phyloP scores from a whole-genome alignment of 2,329 filamentous ascomycete species.

The Colletotrichum truncatum region DNA sequence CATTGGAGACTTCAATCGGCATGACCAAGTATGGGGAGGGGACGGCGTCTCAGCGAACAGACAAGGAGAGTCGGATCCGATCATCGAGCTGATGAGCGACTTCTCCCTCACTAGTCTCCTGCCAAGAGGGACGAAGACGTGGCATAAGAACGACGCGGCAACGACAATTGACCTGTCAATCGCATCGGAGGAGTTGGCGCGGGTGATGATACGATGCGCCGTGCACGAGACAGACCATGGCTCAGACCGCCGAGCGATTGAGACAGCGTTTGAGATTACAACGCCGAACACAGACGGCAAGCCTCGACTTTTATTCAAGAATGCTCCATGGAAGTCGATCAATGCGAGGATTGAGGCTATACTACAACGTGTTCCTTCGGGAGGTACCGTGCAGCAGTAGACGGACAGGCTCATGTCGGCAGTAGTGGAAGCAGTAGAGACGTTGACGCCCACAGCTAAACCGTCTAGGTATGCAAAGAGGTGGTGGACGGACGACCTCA shows the following conservation, averaged over 20 bases:
- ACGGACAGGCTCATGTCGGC: constrained; percentile 1
- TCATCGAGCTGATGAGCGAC: constrained; percentile 46
- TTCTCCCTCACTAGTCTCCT: constrained; percentile 43
- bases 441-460: constrained; percentile 34
- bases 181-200: constrained; percentile 33
- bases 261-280: constrained; percentile 38
- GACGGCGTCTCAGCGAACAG: constrained; percentile 30
- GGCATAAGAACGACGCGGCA: constrained; percentile 33
- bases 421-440: constrained; percentile 7
- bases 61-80: constrained; percentile 45
- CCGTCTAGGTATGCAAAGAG: constrained; percentile 39
- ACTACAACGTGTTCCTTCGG: constrained; percentile 35
- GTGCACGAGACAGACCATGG: constrained; percentile 34
- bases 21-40: constrained; percentile 34
- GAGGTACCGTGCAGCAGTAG: constrained; percentile 8
- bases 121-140: constrained; percentile 44
- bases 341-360: constrained; percentile 19
- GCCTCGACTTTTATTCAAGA: constrained; percentile 35
- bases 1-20: constrained; percentile 32
- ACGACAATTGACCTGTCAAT: constrained; percentile 39
- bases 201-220: constrained; percentile 26
- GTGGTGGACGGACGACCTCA: constrained; percentile 41
- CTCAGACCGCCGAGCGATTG: constrained; percentile 42
- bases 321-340: constrained; percentile 38
- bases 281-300: constrained; percentile 2